These are phyloP conservation scores for Venturia effusa DNA, from an alignment of 2,329 filamentous ascomycete species.

Conservation along the genomic window DNA sequence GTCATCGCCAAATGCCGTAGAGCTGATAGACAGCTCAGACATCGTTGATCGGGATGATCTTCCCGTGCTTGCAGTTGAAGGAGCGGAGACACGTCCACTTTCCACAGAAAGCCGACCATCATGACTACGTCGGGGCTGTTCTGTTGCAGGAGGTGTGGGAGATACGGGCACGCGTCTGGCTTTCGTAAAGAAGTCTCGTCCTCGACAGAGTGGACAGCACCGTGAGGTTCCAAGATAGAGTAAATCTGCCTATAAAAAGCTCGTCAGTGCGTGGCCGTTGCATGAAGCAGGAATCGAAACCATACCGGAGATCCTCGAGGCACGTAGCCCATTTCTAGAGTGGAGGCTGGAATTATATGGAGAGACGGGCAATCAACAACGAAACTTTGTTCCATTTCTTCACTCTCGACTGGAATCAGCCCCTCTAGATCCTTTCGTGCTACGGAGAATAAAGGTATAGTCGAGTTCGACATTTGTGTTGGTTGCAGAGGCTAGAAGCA, in stretches of 20 bases:
- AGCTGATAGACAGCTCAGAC: background rate
- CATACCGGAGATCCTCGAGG: background rate
- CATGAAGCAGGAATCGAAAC: too few relatives aligned
- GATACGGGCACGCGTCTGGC: background rate
- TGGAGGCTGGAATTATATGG: background rate
- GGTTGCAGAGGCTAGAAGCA: background rate
- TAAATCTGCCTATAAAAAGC: background rate
- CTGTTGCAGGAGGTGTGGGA: background rate
- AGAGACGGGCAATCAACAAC: conserved; percentile 5
- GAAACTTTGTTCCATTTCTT: background rate
- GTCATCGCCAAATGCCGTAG: background rate
- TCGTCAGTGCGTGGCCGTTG: background rate
- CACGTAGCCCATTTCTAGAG: background rate
- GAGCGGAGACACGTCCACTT: background rate
- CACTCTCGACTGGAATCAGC: background rate
- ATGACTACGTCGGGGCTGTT: background rate
- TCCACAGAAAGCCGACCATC: background rate
- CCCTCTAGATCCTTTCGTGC: background rate
- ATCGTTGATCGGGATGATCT: background rate
- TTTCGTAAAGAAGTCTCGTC: conserved; percentile 1
- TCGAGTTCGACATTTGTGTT: background rate
- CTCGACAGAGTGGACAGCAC: conserved; percentile 1
- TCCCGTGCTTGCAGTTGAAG: background rate
- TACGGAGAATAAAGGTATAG: background rate
- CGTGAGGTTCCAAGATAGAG: background rate